phyloP scores from a whole-genome alignment of 2,329 filamentous ascomycete species.

The Fusarium sp. region DNA sequence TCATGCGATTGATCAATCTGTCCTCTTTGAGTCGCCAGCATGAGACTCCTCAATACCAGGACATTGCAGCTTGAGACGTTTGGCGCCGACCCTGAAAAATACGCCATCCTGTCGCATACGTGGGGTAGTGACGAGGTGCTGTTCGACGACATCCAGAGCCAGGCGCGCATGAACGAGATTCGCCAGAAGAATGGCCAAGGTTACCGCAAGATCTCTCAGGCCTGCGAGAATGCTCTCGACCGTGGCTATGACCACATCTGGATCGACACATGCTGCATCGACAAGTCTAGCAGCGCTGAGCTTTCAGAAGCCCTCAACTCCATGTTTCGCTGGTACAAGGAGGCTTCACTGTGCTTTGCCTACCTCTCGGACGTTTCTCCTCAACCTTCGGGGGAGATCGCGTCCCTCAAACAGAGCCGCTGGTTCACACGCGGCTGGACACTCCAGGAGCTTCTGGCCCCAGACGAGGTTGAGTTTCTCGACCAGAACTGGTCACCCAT shows the following conservation, averaged over 20 bases:
- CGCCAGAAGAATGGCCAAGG: constrained; percentile 34
- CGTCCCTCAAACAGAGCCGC: constrained; percentile 37
- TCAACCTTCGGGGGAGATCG: constrained; percentile 20
- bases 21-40: constrained; percentile 19
- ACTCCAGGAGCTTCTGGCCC: constrained; percentile 43
- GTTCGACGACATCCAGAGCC: constrained; percentile 37
- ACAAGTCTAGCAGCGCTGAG: constrained; percentile 43
- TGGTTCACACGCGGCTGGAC: constrained; percentile 45
- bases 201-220: constrained; percentile 38
- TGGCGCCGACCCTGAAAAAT: constrained; percentile 31
- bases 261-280: constrained; percentile 46
- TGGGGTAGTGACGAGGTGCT: constrained; percentile 43
- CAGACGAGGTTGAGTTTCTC: constrained; percentile 44
- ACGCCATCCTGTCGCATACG: constrained; percentile 45
- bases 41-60: constrained; percentile 45
- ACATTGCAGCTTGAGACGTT: constrained; percentile 40
- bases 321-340: constrained; percentile 44
- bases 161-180: constrained; percentile 34
- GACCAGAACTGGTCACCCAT: constrained; percentile 38
- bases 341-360: constrained; percentile 37
- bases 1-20: constrained; percentile 9
- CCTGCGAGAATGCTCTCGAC: constrained; percentile 39
- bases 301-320: constrained; percentile 43
- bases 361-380: constrained; percentile 40
- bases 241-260: constrained; percentile 40